A percentile compares a stretch with the other conserved stretches of the same genome.
Conservation (phyloP, 768 basidiomycete species). For the Agaricus sinodeliciosus region DNA sequence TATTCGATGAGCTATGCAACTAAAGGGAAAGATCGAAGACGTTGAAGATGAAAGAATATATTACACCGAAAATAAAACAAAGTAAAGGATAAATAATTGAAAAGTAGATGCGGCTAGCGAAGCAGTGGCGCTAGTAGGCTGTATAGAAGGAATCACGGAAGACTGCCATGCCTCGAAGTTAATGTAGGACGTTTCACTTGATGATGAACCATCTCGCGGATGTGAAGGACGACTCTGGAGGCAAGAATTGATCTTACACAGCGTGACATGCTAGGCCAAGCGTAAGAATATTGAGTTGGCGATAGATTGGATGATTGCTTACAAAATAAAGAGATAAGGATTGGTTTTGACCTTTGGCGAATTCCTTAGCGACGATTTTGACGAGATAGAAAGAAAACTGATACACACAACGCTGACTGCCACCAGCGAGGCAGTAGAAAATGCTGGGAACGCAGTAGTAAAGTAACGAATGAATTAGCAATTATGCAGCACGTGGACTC, state of each 20-base stretch:
- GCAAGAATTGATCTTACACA: neutral
- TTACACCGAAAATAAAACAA: no score
- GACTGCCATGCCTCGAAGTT: no score
- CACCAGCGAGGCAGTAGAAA: neutral
- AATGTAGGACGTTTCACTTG: no score
- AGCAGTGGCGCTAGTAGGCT: no score
- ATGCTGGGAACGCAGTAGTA: neutral
- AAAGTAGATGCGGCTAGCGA: no score
- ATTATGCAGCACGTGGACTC: neutral
- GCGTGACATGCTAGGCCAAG: neutral
- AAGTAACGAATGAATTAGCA: neutral
- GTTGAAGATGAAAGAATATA: no score
- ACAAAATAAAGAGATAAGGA: no score
- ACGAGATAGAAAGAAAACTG: neutral
- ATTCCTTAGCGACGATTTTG: neutral
- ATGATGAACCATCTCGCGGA: neutral
- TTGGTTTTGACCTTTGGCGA: no score
- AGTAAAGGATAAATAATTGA: no score
- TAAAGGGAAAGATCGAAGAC: no score
- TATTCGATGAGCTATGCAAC: no score
- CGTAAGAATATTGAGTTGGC: neutral
- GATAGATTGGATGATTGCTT: neutral
- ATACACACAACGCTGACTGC: neutral
- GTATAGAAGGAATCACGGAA: no score
- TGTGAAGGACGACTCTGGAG: neutral